These are phyloP conservation scores for Kuraishia cidri DNA, from an alignment of 805 yeast species.

Conservation along the genomic window DNA sequence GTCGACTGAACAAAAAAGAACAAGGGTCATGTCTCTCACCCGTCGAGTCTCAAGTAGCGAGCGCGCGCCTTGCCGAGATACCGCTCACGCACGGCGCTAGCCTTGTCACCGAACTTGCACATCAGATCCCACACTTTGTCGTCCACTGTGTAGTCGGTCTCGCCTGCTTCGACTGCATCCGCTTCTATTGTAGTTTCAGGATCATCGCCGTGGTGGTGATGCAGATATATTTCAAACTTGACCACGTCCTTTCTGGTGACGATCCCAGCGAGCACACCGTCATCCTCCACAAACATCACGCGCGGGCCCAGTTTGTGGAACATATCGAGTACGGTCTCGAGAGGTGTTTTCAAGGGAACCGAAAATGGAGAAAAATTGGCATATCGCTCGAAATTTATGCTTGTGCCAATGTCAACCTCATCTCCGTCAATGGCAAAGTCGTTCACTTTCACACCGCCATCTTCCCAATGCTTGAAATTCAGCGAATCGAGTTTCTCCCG, in stretches of 20 bases:
- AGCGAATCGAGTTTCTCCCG: slow-evolving; percentile 2
- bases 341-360: slow-evolving; percentile 39
- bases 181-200: slow-evolving; percentile 4
- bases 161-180: background rate
- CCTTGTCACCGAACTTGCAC: slow-evolving; percentile 2
- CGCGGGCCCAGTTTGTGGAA: slow-evolving; percentile 79
- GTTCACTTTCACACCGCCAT: background rate
- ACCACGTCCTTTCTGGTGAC: slow-evolving; percentile 80
- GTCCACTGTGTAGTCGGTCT: slow-evolving; percentile 8
- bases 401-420: slow-evolving; percentile 3
- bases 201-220: slow-evolving; percentile 13
- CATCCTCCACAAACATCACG: slow-evolving; percentile 54
- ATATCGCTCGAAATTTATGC: slow-evolving; percentile 16
- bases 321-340: slow-evolving; percentile 56
- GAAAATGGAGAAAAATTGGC: slow-evolving; percentile 56
- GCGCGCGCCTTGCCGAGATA: background rate
- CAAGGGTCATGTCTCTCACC: too few species aligned
- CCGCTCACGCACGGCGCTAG: background rate
- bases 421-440: background rate
- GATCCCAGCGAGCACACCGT: slow-evolving; percentile 61
- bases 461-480: too few species aligned
- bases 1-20: too few species aligned
- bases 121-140: slow-evolving; percentile 14
- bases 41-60: background rate
- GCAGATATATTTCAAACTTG: slow-evolving; percentile 39